These are phyloP conservation scores for Parastagonospora avenae DNA, from an alignment of 2,329 filamentous ascomycete genomes.

Conservation along the genomic window DNA sequence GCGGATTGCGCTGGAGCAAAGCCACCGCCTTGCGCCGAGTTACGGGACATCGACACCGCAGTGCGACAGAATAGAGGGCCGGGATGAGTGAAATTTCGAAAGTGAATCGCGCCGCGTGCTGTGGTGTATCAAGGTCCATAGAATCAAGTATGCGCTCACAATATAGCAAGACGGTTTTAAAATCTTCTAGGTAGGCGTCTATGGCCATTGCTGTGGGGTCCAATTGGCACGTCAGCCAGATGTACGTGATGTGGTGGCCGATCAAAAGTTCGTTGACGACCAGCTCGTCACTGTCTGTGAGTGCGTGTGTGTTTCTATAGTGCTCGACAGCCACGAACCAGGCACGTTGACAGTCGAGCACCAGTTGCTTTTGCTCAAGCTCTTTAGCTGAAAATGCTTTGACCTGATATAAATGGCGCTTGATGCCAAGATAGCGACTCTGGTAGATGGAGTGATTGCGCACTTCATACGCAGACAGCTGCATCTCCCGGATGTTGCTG, in stretches of 20 bases:
- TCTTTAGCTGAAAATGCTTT: conserved; percentile 5
- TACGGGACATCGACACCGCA: conserved; percentile 22
- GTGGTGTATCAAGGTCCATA: conserved; percentile 2
- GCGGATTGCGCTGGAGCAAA: conserved; percentile 14
- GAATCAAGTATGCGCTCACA: conserved; percentile 23
- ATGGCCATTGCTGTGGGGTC: conserved; percentile 13
- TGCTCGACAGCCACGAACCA: conserved; percentile 19
- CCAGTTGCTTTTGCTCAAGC: conserved; percentile 6
- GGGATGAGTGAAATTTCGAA: conserved; percentile 27
- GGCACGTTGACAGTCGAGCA: conserved; percentile 19
- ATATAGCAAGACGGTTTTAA: conserved; percentile 23
- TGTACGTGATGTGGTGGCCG: conserved; percentile 12
- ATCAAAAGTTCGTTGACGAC: conserved; percentile 21
- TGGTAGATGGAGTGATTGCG: conserved; percentile 24
- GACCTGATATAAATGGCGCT: neutral
- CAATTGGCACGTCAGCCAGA: conserved; percentile 15
- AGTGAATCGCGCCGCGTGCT: conserved; percentile 21
- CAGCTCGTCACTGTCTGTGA: conserved; percentile 16
- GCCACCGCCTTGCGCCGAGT: conserved; percentile 22
- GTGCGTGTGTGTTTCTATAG: neutral
- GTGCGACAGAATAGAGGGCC: conserved; percentile 13
- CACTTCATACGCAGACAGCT: conserved; percentile 23
- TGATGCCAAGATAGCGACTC: conserved; percentile 7
- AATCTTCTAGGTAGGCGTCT: conserved; percentile 21
- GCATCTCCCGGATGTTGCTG: conserved; percentile 17